Base-by-base conservation (phyloP, 306 rosid genomes). In the Quercus alba region DNA sequence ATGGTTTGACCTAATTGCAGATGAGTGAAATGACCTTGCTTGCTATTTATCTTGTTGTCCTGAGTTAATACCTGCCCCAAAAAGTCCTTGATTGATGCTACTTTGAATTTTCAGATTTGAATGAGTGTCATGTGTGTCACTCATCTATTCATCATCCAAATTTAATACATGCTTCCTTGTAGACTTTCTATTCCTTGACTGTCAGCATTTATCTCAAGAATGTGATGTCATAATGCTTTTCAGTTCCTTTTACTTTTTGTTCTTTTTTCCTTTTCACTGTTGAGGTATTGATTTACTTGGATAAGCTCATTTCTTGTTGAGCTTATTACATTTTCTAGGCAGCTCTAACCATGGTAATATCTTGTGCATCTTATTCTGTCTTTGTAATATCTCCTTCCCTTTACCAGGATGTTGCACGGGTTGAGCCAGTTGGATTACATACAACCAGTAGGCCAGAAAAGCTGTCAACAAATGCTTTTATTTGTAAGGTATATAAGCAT, bases 391-490 rank as follows among this genome's bases (percentile, higher is more conserved):
- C 54, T 49, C 14, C 13, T 11, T 21, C 73, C 69, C 81, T 81
- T 63, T 44, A 13, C 75, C 76, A 86, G 91, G 89, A 74, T 73
- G 41, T 76, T 26, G 68, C 44, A 64, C 58, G 23, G 71, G 78
- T 80, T 55, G 81, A 76, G 73, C 77, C 83, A 33, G 56, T 58
- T 78, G 78, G 77, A 54, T 73, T 67, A 52, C 73, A 54, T 74
- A 70, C 86, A 66, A 31, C 80, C 8, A 26, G 77, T 31, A 80
- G 80, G 73, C 82, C 71, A 76, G 82, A 81, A 61, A 88, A 86
- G 84, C 78, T 84, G 49, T 64, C 85, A 1, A 74, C 82, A 54
- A 81, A 80, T 83, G 81, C 63, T 67, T 88, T 90, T 82, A 71
- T 84, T 69, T 38, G 35, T 55, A 79, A 86, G 91, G 94, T 90